Evolutionary conservation across 2,329 filamentous ascomycete genomes (phyloP), one percentile per base, ranked within the genome.

Genomic region (Claviceps paspali): DNA sequence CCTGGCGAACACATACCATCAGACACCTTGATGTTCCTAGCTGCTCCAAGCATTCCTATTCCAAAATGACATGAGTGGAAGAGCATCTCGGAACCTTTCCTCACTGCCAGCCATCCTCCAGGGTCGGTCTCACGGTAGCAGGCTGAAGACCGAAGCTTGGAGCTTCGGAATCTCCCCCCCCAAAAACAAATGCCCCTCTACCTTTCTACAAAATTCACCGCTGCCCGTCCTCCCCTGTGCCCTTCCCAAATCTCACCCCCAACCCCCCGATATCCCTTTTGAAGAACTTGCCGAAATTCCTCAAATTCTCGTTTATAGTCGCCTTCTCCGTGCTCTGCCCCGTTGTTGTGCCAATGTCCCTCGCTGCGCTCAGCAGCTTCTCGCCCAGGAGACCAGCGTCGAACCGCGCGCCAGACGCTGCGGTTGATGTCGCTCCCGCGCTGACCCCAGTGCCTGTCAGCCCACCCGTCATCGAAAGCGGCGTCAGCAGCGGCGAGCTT

Each of bases 231-330:
- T 49, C 47, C 10, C 60, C 60, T 39, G 72, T 68, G 36, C 71
- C 59, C 59, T 73, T 77, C 33, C 81, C 82, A 55, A 87, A 87
- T 45, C 81, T 64, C 9, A 73, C 74, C 2, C 82, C 79, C 45
- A 88, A 70, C 2, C 78, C 75, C 22, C 82, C 82, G 44, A 88
- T 78, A 62, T 95, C 88, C 44, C 88, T 68, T 44, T 81, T 77
- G 64, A 96, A 96, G 62, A 96, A 95, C 60, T 93, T 95, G 18
- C 88, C 88, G 60, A 98, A 83, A 55, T 85, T 94, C 63, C 85
- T 87, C 59, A 96, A 56, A 58, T 95, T 95, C 59, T 93, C 87
- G 54, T 95, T 93, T 45, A 95, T 73, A 36, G 81, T 84, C 6
- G 73, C 74, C 49, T 79, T 76, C 38, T 73, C 67, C 38, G 66